Evolutionary conservation across 139 green algal species (phyloP), one percentile per base, ranked within the genome.

Genomic region (Edaphochlamys debaryana): DNA sequence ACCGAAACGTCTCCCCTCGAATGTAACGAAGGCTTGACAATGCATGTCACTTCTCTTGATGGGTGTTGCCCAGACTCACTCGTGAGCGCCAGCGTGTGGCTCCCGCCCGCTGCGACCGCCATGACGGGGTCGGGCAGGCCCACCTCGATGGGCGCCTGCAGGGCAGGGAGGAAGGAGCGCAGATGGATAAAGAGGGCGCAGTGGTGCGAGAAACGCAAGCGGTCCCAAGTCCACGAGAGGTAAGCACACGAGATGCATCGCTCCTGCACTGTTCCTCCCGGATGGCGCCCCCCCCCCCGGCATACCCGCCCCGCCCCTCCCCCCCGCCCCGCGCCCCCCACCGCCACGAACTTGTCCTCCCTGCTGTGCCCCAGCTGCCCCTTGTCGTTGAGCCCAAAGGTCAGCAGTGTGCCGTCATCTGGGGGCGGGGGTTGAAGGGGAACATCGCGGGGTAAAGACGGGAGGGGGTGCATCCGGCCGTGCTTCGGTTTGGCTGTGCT

Each of bases 361-460:
- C 48, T 58, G 45, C 84, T 88, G 70, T 90, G 86, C 0, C 93
- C 92, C 25, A 97, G 86, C 82, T 96, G 92, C 0, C 90, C 91
- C 58, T 84, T 71, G 42, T 90, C 84, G 62, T 97, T 97, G 30
- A 95, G 79, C 3, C 94, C 94, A 75, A 94, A 94, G 2, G 89
- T 94, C 76, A 92, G 92, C 20, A 96, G 71, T 1, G 73, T 70
- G 22, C 93, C 94, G 64, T 93, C 87, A 34, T 86, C 92, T 91
- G 60, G 0, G n/a, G 42, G 52, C 19, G 48, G 22, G 54, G 54
- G 45, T 54, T 9, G 11, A 13, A 54, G 45, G 11, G 45, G 45
- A 13, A 13, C 45, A 54, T n/a, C n/a, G 45, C 11, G 45, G 11
- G 45, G 11, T 13, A 54, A 54, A 9, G 45, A 13, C 11, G 69